Conservation (phyloP, 441 rosid genomes). For the Lepidium campestre region DNA sequence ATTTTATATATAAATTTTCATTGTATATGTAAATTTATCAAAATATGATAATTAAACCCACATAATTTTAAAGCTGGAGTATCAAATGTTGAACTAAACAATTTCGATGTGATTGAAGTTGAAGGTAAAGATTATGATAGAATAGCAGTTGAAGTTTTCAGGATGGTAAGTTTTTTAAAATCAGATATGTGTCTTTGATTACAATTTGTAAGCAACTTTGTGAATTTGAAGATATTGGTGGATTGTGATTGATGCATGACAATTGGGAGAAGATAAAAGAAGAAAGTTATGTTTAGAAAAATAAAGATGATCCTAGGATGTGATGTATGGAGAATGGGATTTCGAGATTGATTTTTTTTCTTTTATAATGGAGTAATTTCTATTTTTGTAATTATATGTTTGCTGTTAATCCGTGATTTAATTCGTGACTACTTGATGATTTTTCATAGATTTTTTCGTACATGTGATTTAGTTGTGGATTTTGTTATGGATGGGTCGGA, state of each 20-base stretch:
- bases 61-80: no score
- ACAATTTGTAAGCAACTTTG: background rate
- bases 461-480: no score
- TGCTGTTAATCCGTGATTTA: no score
- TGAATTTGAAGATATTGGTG: background rate
- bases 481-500: no score
- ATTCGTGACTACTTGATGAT: no score
- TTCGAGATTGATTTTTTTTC: slow-evolving; percentile 50
- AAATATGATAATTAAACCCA: no score
- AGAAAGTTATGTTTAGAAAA: slow-evolving; percentile 56
- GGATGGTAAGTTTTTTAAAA: slow-evolving; percentile 33
- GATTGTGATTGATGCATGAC: slow-evolving; percentile 30
- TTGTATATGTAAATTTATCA: no score
- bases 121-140: slow-evolving; percentile 70
- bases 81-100: slow-evolving; percentile 20
- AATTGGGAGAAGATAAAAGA: slow-evolving; percentile 41
- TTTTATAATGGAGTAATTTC: no score
- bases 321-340: slow-evolving; percentile 83
- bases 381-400: no score
- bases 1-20: no score
- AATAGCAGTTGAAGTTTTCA: slow-evolving; percentile 43
- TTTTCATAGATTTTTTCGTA: no score
- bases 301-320: slow-evolving; percentile 57
- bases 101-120: slow-evolving; percentile 58
- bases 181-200: background rate